Evolutionary conservation across 2,329 filamentous ascomycete genomes (phyloP), one percentile per base, ranked within the genome.

Genomic region (Fusarium heterosporum): DNA sequence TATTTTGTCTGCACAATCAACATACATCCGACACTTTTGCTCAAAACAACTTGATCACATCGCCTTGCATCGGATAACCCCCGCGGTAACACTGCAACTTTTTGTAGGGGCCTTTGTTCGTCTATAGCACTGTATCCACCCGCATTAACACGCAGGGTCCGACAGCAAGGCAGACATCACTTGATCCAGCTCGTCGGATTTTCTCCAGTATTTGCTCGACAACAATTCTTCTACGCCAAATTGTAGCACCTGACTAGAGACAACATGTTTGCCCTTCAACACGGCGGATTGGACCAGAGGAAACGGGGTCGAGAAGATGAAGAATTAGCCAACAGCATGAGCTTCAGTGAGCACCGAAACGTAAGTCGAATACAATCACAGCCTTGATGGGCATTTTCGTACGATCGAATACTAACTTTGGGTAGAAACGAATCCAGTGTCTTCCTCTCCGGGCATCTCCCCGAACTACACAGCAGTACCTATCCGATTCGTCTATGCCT

Each of bases 381-480:
- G 22, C 51, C 19, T 36, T 25, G 49, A 12, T 13, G 32, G 32
- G 12, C n/a, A 14, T 26, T 17, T 47, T 61, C 38, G 32, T 26
- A 62, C 34, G 45, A 36, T 46, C 26, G 13, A 26, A 28, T 51
- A 42, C 65, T 74, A 61, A 77, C 61, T 19, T 29, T 51, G 14
- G 34, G 34, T 52, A 87, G 84, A 87, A 87, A 83, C 83, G 85
- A 38, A 64, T 86, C 16, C 84, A 86, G 56, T 81, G 82, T 42
- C 80, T 87, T 6, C 84, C 84, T 13, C 73, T 86, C 14, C 81
- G 84, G 58, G 80, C 79, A 11, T 82, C 82, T 29, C 82, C 82
- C 40, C 75, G 74, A 36, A 66, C 57, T 22, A 60, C 71, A 39
- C 73, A 75, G 50, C 74, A 75, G 50, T 73, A 73, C 64, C 70